Conservation (phyloP, 495 filamentous ascomycete genomes). For the Sphaerosporella brunnea region DNA sequence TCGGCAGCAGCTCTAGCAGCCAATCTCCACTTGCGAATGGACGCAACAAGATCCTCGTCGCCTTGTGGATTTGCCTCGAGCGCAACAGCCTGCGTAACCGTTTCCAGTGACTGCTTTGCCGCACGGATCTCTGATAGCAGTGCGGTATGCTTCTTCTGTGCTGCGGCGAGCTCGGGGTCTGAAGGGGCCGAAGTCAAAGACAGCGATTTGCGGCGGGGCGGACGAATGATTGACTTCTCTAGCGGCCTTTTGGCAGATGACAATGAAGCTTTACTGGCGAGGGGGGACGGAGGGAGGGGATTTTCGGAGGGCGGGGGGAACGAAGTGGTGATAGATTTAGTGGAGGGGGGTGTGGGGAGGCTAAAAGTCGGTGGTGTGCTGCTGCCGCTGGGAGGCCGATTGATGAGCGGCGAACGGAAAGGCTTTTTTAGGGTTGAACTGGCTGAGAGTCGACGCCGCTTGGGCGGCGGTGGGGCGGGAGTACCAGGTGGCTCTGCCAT, state of each 20-base stretch:
- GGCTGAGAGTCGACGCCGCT: not conserved
- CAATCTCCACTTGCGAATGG: conserved; percentile 28
- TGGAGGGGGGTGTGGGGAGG: not conserved
- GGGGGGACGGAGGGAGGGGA: not conserved
- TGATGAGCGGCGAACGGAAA: conserved; percentile 6
- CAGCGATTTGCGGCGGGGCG: not conserved
- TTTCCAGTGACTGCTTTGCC: conserved; percentile 15
- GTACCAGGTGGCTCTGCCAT: no score
- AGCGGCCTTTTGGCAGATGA: not conserved
- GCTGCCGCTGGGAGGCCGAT: not conserved
- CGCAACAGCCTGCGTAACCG: conserved; percentile 18
- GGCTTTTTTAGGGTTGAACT: conserved; percentile 6
- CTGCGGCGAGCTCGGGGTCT: conserved; percentile 15
- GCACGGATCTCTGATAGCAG: conserved; percentile 12
- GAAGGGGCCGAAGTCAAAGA: not conserved
- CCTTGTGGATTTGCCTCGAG: conserved; percentile 18
- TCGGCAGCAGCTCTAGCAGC: conserved; percentile 24
- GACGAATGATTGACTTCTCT: no score
- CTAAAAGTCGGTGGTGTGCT: not conserved
- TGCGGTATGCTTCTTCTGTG: conserved; percentile 18
- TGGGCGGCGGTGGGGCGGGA: not conserved
- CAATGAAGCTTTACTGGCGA: not conserved
- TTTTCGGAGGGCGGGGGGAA: not conserved
- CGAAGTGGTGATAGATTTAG: not conserved
- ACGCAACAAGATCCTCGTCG: conserved; percentile 25